A percentile compares a stretch with the other conserved stretches of the same genome.
These are phyloP conservation scores for Circinella umbellata DNA, from an alignment of 371 early-diverging fungal species.

Conservation along the genomic window DNA sequence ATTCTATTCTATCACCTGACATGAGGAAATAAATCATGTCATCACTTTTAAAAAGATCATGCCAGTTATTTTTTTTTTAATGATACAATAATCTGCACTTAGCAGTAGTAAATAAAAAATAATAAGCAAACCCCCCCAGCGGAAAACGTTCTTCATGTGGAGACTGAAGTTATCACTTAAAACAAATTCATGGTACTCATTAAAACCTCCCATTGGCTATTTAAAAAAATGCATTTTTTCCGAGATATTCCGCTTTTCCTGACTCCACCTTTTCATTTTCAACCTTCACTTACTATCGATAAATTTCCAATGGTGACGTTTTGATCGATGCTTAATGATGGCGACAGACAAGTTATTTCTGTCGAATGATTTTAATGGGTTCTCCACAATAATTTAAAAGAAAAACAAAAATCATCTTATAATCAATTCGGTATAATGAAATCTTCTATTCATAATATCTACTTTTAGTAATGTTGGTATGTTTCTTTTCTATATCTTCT, in stretches of 20 bases:
- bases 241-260: conserved; percentile 4
- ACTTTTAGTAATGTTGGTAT: too few relatives aligned
- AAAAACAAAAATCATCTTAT: too few relatives aligned
- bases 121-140: not conserved
- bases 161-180: not conserved
- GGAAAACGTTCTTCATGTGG: not conserved
- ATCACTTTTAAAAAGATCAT: not conserved
- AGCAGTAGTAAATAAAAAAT: not conserved
- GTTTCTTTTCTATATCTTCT: too few relatives aligned
- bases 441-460: too few relatives aligned
- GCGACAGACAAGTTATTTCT: too few relatives aligned
- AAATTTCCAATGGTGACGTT: too few relatives aligned
- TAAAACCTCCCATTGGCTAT: not conserved
- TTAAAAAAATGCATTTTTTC: not conserved
- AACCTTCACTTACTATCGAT: too few relatives aligned
- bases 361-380: too few relatives aligned
- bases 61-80: not conserved
- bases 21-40: not conserved
- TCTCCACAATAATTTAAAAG: too few relatives aligned
- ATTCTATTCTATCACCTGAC: not conserved
- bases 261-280: not conserved
- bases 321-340: too few relatives aligned
- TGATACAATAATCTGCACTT: not conserved
- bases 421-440: too few relatives aligned
- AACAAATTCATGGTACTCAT: not conserved